Conservation (phyloP, 768 basidiomycete species). For the Boletales sp. region DNA sequence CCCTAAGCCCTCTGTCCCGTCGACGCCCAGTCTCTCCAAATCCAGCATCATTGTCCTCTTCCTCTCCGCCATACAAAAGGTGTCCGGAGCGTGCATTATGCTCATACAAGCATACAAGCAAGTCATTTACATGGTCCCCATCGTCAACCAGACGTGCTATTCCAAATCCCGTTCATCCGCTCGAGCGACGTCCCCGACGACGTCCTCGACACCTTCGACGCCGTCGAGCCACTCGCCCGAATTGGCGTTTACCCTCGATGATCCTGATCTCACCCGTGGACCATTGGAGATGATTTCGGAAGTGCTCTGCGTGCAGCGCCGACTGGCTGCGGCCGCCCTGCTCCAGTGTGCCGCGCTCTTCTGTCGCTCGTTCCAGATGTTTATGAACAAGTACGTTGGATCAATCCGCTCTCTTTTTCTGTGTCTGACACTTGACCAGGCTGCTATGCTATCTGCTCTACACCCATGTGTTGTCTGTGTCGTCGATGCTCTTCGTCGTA, state of each 20-base stretch:
- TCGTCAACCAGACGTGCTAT: slow-evolving; percentile 47
- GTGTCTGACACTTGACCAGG: slow-evolving; percentile 34
- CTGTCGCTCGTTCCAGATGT: slow-evolving; percentile 44
- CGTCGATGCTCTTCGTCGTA: slow-evolving; percentile 50
- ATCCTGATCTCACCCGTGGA: slow-evolving; percentile 39
- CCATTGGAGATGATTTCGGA: slow-evolving; percentile 46
- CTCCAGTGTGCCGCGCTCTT: slow-evolving; percentile 47
- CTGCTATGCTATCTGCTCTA: slow-evolving; percentile 69
- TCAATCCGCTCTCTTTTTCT: background rate
- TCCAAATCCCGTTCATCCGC: background rate
- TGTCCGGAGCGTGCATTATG: slow-evolving; percentile 67
- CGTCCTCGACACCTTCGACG: slow-evolving; percentile 21
- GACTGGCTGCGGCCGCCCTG: slow-evolving; percentile 46
- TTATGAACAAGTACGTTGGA: slow-evolving; percentile 53
- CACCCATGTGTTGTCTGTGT: slow-evolving; percentile 47
- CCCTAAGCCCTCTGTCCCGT: slow-evolving; percentile 17
- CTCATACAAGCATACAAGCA: slow-evolving; percentile 69
- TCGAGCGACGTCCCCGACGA: slow-evolving; percentile 1
- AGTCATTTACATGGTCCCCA: slow-evolving; percentile 58
- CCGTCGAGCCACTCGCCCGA: slow-evolving; percentile 16
- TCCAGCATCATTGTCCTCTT: slow-evolving; percentile 62
- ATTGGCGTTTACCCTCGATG: background rate
- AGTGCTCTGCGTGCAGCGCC: slow-evolving; percentile 45
- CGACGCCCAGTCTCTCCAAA: slow-evolving; percentile 39
- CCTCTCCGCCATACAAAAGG: slow-evolving; percentile 68